Base-by-base conservation (phyloP, 257 asterid species). In the Thymus quinquecostatus region DNA sequence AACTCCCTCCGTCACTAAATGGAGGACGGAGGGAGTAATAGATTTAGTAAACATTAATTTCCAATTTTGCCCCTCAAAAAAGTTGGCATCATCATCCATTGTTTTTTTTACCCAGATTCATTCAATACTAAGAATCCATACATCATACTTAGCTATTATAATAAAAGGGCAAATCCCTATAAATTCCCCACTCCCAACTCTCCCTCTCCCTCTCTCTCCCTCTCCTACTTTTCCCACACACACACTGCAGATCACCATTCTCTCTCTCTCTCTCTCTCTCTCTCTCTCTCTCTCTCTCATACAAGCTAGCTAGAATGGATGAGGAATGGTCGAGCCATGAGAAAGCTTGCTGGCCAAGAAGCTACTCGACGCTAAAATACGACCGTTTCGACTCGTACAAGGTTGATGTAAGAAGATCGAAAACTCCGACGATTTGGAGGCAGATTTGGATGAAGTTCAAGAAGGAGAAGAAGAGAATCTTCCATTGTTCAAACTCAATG, bases 381-480 rank as follows among this genome's bases (percentile, higher is more conserved):
- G 81, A 81, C 3, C 80, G 81, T 0, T 73, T 89, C 54, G 72
- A 41, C 28, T 64, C 86, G 64, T 54, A 70, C 34, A 45, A 75
- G 0, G 36, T 49, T 34, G 78, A 69, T 1, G 71, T 63, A 3
- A 77, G 49, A 28, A 75, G 78, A 72, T 32, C 74, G 1, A 82
- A 79, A 69, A 49, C 77, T 50, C 55, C 84, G 49, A 49, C 86
- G 4, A 79, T 82, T 2, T 87, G 96, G 94, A 81, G 73, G 21
- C 81, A 75, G 54, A 62, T 89, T n/a, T 89, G 96, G 98, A 83
- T 84, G 83, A 92, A 87, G 86, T 85, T 87, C 33, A 86, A 84
- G 88, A 87, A 76, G 48, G 87, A 88, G 80, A 88, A 77, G 89
- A 86, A 86, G 14, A 84, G 69, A 67, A 49, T 79, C 45, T 79